Evolutionary conservation across 768 basidiomycete genomes (phyloP), one percentile per base, ranked within the genome.

Genomic region (Rhodosporidiobolus sp.): DNA sequence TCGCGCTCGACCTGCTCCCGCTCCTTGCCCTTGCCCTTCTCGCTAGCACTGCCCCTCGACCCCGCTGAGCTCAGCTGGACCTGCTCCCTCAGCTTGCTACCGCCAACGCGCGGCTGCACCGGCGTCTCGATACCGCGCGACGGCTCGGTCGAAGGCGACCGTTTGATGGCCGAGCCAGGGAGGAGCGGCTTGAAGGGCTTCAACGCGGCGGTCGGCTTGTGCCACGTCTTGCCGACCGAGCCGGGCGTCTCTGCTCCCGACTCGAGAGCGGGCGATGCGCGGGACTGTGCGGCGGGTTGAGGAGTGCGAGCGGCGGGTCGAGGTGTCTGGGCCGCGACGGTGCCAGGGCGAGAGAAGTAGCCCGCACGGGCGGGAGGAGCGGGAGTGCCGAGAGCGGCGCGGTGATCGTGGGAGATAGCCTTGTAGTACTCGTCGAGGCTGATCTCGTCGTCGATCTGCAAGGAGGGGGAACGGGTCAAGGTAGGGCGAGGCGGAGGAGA

Each of bases 141-240:
- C 38, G 35, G 35, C 54, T 62, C 67, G 35, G 62, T 24, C 10
- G 24, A 48, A 3, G 65, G 65, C 34, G 65, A 67, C 19, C 26
- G 28, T 6, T 48, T 28, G 19, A 49, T 14, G 8, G 58, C 34
- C 24, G 67, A 55, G 28, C 34, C 43, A 0, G 67, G 61, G 34
- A 69, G 9, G 43, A 59, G 24, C 26, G 57, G 34, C 48, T 57
- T 69, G 67, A 69, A 69, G 9, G 67, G 45, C 50, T 69, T 69
- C n/a, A 1, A 12, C 38, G 45, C 26, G 28, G 28, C 28, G 45
- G n/a, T 48, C 28, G 45, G 53, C 6, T 57, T 14, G 34, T 48
- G 7, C 67, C 67, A 69, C 17, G 14, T 57, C 54, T 69, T 69
- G 35, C 24, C 30, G n/a, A 57, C 45, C 24, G 46, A 50, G 9